A percentile compares a stretch with the other conserved stretches of the same genome.
These are phyloP conservation scores for Saturnispora serradocipensis DNA, from an alignment of 805 yeast genomes.

Conservation along the genomic window DNA sequence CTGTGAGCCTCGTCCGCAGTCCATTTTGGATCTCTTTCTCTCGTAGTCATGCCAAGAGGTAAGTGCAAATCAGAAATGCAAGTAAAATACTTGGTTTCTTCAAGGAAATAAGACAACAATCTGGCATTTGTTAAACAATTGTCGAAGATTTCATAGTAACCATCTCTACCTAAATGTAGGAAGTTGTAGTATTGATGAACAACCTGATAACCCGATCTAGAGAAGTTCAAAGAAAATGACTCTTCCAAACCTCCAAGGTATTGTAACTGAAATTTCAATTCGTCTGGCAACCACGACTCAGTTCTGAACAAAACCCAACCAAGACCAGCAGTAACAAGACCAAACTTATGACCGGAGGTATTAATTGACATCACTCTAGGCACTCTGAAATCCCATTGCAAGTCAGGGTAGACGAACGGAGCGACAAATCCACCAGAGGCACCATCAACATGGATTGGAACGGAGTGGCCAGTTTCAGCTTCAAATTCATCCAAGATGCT, in stretches of 20 bases:
- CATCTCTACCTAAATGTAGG: slow-evolving; percentile 58
- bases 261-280: slow-evolving; percentile 65
- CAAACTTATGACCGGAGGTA: slow-evolving; percentile 90
- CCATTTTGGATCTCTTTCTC: slow-evolving; percentile 19
- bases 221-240: slow-evolving; percentile 78
- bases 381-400: slow-evolving; percentile 76
- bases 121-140: slow-evolving; percentile 67
- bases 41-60: slow-evolving; percentile 31
- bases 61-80: slow-evolving; percentile 75
- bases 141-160: slow-evolving; percentile 56
- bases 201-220: slow-evolving; percentile 89
- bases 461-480: slow-evolving; percentile 50
- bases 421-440: slow-evolving; percentile 89
- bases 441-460: slow-evolving; percentile 90
- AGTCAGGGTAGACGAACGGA: slow-evolving; percentile 69
- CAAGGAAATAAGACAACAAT: slow-evolving; percentile 50
- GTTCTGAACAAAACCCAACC: slow-evolving; percentile 90
- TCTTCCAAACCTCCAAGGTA: slow-evolving; percentile 87
- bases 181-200: slow-evolving; percentile 81
- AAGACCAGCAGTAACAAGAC: slow-evolving; percentile 80
- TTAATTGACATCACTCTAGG: slow-evolving; percentile 77
- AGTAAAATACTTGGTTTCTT: slow-evolving; percentile 56
- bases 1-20: slow-evolving; percentile 2
- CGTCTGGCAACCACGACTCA: slow-evolving; percentile 52
- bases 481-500: slow-evolving; percentile 64